These are phyloP conservation scores for Zizania palustris DNA, from an alignment of 202 grass and related monocot genomes.

Conservation along the genomic window DNA sequence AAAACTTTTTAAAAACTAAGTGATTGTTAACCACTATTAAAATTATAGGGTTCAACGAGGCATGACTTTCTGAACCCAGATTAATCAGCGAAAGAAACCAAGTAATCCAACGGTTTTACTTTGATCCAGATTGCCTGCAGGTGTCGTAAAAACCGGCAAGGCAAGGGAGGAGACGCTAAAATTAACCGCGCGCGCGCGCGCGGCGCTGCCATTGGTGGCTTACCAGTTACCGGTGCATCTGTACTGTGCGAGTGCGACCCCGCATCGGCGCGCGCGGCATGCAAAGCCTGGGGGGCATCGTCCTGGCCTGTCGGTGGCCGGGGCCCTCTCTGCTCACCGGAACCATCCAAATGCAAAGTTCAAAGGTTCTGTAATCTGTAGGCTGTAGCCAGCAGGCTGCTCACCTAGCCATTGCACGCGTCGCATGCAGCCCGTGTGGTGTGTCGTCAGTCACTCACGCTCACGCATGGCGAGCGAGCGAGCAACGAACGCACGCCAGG, in stretches of 20 bases:
- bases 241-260: neutral
- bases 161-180: neutral
- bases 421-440: too few species aligned
- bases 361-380: constrained; percentile 12
- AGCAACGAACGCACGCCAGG: too few species aligned
- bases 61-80: too few species aligned
- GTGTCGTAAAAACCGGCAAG: neutral
- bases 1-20: too few species aligned
- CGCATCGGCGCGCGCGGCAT: constrained; percentile 8
- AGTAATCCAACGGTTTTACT: neutral
- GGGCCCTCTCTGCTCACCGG: neutral
- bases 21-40: too few species aligned
- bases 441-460: too few species aligned
- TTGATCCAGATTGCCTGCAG: neutral
- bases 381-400: neutral
- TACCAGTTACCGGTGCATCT: neutral
- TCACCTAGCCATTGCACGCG: neutral
- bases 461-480: too few species aligned
- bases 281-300: constrained; percentile 44
- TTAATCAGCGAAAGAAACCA: too few species aligned
- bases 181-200: neutral
- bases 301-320: constrained; percentile 4
- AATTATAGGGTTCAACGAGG: too few species aligned
- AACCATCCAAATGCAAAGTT: constrained; percentile 39
- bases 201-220: neutral